Evolutionary conservation across 148 eudicot species (phyloP), one percentile per base, ranked within the genome.

Genomic region (Suaeda aralocaspica): DNA sequence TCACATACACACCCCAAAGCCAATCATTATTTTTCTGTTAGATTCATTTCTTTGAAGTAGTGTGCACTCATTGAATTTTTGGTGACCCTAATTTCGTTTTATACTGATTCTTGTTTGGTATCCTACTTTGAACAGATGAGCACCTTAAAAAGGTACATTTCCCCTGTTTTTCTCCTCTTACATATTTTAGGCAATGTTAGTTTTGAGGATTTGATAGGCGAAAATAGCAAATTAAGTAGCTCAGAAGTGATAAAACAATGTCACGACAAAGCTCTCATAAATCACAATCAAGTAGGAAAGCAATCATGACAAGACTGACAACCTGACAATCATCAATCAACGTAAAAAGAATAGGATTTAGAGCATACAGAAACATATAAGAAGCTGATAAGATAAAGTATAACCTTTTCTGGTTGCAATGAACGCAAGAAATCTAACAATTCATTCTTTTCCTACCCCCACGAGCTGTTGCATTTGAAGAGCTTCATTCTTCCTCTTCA

Each of bases 381-480:
- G 45, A 60, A 12, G 64, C 44, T 33, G 64, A 60, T 9, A 29
- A 4, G 9, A 66, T 49, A 29, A 26, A 4, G 51, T 73, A 71
- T 44, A 57, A 90, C 98, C 96, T 93, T 90, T 80, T 93, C 96
- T 44, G 98, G 98, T 53, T 84, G 84, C 69, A 93, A 84, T 25
- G 98, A 93, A 42, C 96, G 93, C 74, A 93, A 72, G 72, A 90
- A 93, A 73, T 93, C 98, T 74, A 93, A 79, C 84, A 93, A 71
- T 77, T 90, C 98, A 66, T 93, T 93, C 86, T 93, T 88, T 80
- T 93, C 96, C 87, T 93, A n/a, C 98, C 57, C 98, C 98, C 58
- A 90, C 98, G 82, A 93, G 90, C 74, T 88, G 95, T 79, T 93
- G 96, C 96, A 93, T 93, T 76, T 93, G 96, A 72, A 93, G 92